phyloP scores from a whole-genome alignment of 1,284 basidiomycete genomes.

The Hypsizygus ulmarius region DNA sequence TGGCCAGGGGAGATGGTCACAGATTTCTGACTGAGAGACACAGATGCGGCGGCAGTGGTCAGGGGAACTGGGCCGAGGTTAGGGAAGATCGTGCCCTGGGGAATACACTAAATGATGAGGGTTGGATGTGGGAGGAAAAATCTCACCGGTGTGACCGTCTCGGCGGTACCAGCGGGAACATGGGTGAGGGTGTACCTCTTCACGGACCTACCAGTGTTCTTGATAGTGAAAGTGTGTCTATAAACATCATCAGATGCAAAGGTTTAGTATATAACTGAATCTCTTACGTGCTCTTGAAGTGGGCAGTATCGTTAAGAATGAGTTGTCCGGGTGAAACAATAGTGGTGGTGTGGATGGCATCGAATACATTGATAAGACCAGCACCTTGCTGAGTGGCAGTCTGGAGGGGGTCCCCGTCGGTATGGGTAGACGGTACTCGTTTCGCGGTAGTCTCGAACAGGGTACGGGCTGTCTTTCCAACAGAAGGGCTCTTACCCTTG shows the following conservation, averaged over 20 bases:
- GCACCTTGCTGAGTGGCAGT: constrained; percentile 66
- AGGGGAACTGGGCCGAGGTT: constrained; percentile 51
- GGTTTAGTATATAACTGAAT: not conserved
- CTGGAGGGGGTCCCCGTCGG: constrained; percentile 49
- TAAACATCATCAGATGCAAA: not conserved
- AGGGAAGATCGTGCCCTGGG: constrained; percentile 39
- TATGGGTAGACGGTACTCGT: constrained; percentile 46
- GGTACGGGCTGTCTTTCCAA: constrained; percentile 41
- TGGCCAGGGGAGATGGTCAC: constrained; percentile 36
- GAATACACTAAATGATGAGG: not conserved
- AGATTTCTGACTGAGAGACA: constrained; percentile 31
- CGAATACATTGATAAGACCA: constrained; percentile 63
- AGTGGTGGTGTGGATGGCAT: constrained; percentile 56
- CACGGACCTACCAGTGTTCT: constrained; percentile 39
- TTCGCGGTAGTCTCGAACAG: constrained; percentile 62
- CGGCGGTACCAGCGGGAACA: constrained; percentile 53
- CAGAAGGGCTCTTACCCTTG: constrained; percentile 44
- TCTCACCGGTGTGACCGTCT: constrained; percentile 39
- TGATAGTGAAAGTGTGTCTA: constrained; percentile 49
- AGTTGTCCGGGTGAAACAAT: constrained; percentile 58
- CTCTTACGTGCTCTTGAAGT: constrained; percentile 47
- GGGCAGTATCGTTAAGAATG: constrained; percentile 67
- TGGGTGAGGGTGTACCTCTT: constrained; percentile 49
- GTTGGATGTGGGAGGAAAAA: not conserved
- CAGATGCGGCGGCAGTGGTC: constrained; percentile 39